Conservation (phyloP, 2,329 filamentous ascomycete genomes). For the Aspergillus ustus region DNA sequence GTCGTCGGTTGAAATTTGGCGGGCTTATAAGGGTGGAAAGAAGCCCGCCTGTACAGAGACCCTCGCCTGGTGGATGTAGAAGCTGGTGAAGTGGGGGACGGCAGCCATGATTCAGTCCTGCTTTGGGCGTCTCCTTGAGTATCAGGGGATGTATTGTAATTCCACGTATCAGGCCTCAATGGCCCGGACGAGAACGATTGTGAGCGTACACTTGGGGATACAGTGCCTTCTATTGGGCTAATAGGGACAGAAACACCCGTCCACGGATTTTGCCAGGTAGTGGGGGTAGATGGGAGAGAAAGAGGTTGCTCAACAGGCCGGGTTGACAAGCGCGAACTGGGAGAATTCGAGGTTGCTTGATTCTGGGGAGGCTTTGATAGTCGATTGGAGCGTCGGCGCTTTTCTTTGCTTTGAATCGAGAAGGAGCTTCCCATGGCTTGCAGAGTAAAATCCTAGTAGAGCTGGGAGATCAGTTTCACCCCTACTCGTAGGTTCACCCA, state of each 20-base stretch:
- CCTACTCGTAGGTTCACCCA: slow-evolving; percentile 16
- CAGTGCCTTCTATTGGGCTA: slow-evolving; percentile 14
- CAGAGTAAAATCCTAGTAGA: slow-evolving; percentile 15
- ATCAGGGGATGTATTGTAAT: background rate
- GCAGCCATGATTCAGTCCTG: slow-evolving; percentile 13
- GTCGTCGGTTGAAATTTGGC: slow-evolving; percentile 29
- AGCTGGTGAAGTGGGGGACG: slow-evolving; percentile 11
- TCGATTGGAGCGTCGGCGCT: slow-evolving; percentile 40
- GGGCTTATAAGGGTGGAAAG: slow-evolving; percentile 25
- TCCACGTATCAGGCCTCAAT: slow-evolving; percentile 19
- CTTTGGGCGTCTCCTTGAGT: slow-evolving; percentile 16
- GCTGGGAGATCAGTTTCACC: slow-evolving; percentile 22
- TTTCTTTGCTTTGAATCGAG: slow-evolving; percentile 38
- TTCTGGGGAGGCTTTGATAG: slow-evolving; percentile 44
- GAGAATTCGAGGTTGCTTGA: slow-evolving; percentile 21
- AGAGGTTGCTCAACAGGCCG: slow-evolving; percentile 15
- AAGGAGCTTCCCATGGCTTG: slow-evolving; percentile 43
- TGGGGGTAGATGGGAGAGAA: slow-evolving; percentile 20
- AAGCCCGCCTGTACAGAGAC: slow-evolving; percentile 25
- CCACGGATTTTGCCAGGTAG: slow-evolving; percentile 42
- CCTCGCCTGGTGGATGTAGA: slow-evolving; percentile 13
- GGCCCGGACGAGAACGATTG: slow-evolving; percentile 31
- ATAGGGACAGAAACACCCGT: slow-evolving; percentile 32
- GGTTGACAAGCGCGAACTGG: slow-evolving; percentile 21
- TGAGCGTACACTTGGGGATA: slow-evolving; percentile 19